Evolutionary conservation across 768 basidiomycete species (phyloP).

Genomic region (Leccinum disarticulatum): DNA sequence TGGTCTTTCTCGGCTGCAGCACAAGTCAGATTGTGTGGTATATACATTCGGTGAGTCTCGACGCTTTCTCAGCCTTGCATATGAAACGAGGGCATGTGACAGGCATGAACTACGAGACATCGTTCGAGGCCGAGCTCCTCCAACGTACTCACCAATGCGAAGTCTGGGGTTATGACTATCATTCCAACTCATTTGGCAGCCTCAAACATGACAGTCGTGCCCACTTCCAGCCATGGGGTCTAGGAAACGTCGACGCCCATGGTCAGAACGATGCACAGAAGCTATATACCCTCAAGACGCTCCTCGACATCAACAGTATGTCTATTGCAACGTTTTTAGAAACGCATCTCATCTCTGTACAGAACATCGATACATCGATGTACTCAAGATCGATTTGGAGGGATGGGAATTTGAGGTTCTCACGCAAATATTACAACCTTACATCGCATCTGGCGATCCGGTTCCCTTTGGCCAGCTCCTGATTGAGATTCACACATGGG

Average conservation of each 20-base stretch:
- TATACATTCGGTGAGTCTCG: constrained; percentile 55
- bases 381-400: constrained; percentile 48
- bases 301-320: constrained; percentile 45
- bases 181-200: constrained; percentile 34
- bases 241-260: constrained; percentile 40
- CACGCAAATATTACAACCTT: constrained; percentile 39
- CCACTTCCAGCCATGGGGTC: constrained; percentile 43
- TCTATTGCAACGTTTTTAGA: not conserved
- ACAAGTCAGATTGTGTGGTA: constrained; percentile 56
- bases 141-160: constrained; percentile 47
- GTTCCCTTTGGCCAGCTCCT: constrained; percentile 49
- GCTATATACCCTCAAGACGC: constrained; percentile 44
- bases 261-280: constrained; percentile 32
- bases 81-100: not conserved
- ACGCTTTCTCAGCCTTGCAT: not conserved
- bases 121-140: constrained; percentile 61
- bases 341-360: not conserved
- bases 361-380: constrained; percentile 40
- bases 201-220: constrained; percentile 37
- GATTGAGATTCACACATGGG: constrained; percentile 45
- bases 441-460: constrained; percentile 34
- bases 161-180: constrained; percentile 63
- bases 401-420: constrained; percentile 50
- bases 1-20: constrained; percentile 53
- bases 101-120: constrained; percentile 60